Evolutionary conservation across 768 basidiomycete species (phyloP).

Genomic region (Lentinula guzmanii): DNA sequence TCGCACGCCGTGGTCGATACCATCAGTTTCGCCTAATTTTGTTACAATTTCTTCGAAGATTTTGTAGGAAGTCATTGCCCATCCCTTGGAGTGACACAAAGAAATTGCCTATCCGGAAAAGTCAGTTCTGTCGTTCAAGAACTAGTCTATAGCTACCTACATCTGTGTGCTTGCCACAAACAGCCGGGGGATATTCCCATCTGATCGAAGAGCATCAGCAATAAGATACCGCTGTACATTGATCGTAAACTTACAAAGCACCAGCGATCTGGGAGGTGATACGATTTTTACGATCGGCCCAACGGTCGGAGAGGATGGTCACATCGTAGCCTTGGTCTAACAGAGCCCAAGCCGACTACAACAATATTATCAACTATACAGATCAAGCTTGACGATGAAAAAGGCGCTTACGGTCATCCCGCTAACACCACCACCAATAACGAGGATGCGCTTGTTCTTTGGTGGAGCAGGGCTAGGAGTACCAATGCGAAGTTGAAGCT

Average conservation of each 20-base stretch:
- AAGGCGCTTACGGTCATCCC: not conserved
- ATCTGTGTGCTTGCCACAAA: slow-evolving; percentile 32
- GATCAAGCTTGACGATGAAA: not conserved
- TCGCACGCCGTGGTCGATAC: slow-evolving; percentile 23
- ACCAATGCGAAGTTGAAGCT: not conserved
- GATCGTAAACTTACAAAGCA: slow-evolving; percentile 17
- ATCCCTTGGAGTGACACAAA: slow-evolving; percentile 24
- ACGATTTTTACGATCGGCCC: slow-evolving; percentile 12
- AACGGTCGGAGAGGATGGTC: slow-evolving; percentile 22
- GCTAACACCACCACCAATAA: slow-evolving; percentile 6
- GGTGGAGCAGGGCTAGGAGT: slow-evolving; percentile 1
- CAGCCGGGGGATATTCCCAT: slow-evolving; percentile 34
- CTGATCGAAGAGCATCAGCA: slow-evolving; percentile 9
- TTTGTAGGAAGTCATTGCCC: slow-evolving; percentile 31
- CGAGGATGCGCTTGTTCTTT: not conserved
- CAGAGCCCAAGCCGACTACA: slow-evolving; percentile 23
- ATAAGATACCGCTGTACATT: not conserved
- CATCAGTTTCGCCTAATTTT: slow-evolving; percentile 14
- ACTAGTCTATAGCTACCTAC: not conserved
- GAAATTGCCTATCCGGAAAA: slow-evolving; percentile 15
- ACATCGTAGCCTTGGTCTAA: slow-evolving; percentile 30
- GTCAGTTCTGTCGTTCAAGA: not conserved
- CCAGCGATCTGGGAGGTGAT: slow-evolving; percentile 22
- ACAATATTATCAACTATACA: not conserved
- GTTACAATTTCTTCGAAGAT: slow-evolving; percentile 16